Conservation (phyloP, 192 early-diverging fungal species). For the Diversispora eburnea region DNA sequence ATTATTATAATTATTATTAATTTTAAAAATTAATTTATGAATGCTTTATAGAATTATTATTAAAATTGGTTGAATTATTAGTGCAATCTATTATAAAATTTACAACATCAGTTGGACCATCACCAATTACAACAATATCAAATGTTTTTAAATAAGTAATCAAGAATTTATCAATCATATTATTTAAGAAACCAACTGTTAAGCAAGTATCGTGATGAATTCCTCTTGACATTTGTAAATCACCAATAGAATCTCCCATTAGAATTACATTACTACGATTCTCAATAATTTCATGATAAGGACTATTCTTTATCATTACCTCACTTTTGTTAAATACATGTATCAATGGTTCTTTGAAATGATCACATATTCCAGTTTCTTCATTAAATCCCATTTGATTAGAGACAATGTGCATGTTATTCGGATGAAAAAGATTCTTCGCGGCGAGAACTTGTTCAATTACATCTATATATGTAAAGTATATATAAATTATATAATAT, state of each 20-base stretch:
- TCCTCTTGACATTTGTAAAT: conserved; percentile 65
- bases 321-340: conserved; percentile 74
- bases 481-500: not conserved
- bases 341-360: conserved; percentile 64
- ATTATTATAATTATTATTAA: no score
- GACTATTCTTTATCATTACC: conserved; percentile 44
- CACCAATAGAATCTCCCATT: conserved; percentile 69
- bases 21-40: no score
- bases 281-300: conserved; percentile 43
- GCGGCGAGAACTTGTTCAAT: conserved; percentile 56
- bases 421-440: conserved; percentile 34
- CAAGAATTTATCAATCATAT: conserved; percentile 51
- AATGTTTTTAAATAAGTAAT: conserved; percentile 52
- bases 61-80: no score
- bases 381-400: conserved; percentile 66
- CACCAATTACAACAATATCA: conserved; percentile 65
- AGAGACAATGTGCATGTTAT: conserved; percentile 66
- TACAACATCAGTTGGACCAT: conserved; percentile 33
- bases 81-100: conserved; percentile 3
- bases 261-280: conserved; percentile 59
- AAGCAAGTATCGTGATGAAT: conserved; percentile 53
- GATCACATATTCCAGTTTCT: conserved; percentile 47
- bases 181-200: conserved; percentile 69
- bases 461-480: conserved; percentile 41
- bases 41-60: no score